phyloP scores from a whole-genome alignment of 1,284 basidiomycete species.

The Filobasidium uniguttulatum region DNA sequence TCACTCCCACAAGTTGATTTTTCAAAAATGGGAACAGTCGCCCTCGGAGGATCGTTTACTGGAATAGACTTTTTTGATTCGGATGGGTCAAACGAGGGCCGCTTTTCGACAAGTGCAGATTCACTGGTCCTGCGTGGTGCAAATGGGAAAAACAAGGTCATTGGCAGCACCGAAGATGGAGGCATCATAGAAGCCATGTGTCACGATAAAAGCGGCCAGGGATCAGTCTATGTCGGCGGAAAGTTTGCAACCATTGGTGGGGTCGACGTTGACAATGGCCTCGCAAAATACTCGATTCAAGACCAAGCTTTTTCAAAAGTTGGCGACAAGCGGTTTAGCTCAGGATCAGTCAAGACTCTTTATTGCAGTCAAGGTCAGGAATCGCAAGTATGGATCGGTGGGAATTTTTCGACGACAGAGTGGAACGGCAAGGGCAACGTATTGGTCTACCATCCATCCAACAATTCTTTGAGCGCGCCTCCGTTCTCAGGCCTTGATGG shows the following conservation, averaged over 20 bases:
- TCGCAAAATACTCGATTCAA: too few species aligned
- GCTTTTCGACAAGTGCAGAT: constrained; percentile 17
- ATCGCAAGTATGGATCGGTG: constrained; percentile 85
- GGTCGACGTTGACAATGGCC: constrained; percentile 7
- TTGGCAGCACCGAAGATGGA: constrained; percentile 29
- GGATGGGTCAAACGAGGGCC: too few species aligned
- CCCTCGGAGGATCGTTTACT: constrained; percentile 68
- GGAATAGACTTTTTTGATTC: constrained; percentile 69
- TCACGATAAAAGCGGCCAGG: constrained; percentile 22
- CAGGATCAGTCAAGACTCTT: constrained; percentile 48
- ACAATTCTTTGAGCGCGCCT: constrained; percentile 28
- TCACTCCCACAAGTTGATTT: constrained; percentile 46
- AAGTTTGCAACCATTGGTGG: constrained; percentile 24
- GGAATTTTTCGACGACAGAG: constrained; percentile 28
- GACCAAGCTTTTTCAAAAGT: too few species aligned
- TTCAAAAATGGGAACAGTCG: constrained; percentile 76
- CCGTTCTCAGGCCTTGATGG: constrained; percentile 74
- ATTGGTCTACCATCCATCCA: background rate
- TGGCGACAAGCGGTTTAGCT: background rate
- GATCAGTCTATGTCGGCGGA: constrained; percentile 30
- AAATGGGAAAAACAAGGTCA: too few species aligned
- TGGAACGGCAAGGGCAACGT: constrained; percentile 2
- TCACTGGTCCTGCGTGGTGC: constrained; percentile 14
- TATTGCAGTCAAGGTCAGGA: constrained; percentile 68
- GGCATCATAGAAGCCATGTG: constrained; percentile 30